Conservation (phyloP, 2,329 filamentous ascomycete genomes). For the Chaetomiaceae sp. region DNA sequence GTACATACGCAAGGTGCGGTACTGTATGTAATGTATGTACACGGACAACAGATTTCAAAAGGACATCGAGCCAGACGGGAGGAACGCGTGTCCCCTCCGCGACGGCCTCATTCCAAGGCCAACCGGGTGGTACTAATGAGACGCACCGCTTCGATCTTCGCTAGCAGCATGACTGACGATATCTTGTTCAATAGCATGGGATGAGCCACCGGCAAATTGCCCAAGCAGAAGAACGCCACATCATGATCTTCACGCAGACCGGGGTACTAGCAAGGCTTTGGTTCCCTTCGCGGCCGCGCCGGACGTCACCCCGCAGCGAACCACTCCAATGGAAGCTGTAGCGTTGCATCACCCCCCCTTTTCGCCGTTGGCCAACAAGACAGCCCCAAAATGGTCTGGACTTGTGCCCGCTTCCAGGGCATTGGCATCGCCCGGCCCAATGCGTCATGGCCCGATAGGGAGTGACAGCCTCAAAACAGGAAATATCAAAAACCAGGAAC, state of each 20-base stretch:
- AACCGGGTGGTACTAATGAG: no score
- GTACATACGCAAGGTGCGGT: neutral
- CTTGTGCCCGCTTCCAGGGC: no score
- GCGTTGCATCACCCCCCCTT: no score
- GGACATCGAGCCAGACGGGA: no score
- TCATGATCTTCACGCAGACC: neutral
- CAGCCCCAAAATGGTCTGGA: neutral
- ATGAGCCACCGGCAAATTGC: neutral
- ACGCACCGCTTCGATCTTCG: no score
- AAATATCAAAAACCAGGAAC: slow-evolving; percentile 8
- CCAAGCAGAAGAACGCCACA: neutral
- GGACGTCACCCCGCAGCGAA: slow-evolving; percentile 29
- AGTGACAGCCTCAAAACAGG: neutral
- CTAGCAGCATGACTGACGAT: neutral
- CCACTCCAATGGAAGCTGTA: slow-evolving; percentile 14
- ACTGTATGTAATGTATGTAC: neutral
- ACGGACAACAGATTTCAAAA: neutral
- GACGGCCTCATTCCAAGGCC: no score
- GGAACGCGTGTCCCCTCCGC: no score
- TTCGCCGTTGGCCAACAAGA: slow-evolving; percentile 21
- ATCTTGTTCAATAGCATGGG: no score
- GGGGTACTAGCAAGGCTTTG: neutral
- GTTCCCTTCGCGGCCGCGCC: neutral
- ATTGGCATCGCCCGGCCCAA: no score
- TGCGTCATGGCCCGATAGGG: no score